These are phyloP conservation scores for Mucor lusitanicus DNA, from an alignment of 371 early-diverging fungal species.

Conservation along the genomic window DNA sequence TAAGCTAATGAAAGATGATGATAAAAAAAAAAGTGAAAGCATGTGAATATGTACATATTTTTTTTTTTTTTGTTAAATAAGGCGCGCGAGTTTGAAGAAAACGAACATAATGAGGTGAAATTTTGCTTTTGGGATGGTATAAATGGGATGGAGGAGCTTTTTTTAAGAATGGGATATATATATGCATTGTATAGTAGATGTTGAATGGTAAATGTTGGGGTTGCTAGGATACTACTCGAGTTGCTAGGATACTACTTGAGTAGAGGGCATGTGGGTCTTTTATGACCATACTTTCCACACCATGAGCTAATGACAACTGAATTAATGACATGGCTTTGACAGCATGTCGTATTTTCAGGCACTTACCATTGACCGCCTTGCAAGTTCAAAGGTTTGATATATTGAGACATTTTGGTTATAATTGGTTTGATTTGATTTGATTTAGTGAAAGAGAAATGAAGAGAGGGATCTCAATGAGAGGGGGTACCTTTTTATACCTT, in stretches of 20 bases:
- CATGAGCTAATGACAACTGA: conserved; percentile 29
- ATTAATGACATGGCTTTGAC: background rate
- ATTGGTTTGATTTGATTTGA: background rate
- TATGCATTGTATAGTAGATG: background rate
- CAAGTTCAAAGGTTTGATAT: conserved; percentile 43
- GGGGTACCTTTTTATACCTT: background rate
- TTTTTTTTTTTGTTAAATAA: background rate
- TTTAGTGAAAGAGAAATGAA: background rate
- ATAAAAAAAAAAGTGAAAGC: background rate
- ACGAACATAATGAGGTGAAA: background rate
- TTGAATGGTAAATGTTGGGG: background rate
- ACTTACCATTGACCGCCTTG: conserved; percentile 55
- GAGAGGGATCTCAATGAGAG: background rate
- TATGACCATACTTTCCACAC: conserved; percentile 55
- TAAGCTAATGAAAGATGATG: background rate
- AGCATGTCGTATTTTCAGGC: background rate
- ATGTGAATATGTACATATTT: background rate
- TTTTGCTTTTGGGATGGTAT: background rate
- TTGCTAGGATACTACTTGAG: conserved; percentile 26
- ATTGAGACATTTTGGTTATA: conserved; percentile 4
- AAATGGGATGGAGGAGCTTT: background rate
- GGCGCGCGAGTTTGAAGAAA: background rate
- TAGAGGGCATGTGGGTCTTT: conserved; percentile 32
- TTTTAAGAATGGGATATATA: background rate
- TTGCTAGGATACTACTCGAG: no score